Evolutionary conservation across 805 yeast genomes (phyloP).

Genomic region (Diddensiella transvaalensis): DNA sequence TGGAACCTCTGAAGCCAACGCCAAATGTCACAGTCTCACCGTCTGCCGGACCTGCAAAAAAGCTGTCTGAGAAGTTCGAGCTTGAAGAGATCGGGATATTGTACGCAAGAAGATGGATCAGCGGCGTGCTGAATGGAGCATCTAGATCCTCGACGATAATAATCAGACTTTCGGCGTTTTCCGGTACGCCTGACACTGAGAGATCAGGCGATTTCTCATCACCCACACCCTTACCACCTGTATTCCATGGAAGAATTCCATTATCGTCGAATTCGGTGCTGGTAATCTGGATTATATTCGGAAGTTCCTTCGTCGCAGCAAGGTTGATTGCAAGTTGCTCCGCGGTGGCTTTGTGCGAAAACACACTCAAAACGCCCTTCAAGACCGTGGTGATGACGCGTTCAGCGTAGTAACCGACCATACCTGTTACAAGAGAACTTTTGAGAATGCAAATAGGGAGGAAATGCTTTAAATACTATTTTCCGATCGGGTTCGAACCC

Average conservation of each 20-base stretch:
- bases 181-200: constrained; percentile 15
- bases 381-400: constrained; percentile 4
- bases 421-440: too few relatives aligned
- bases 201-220: constrained; percentile 17
- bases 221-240: constrained; percentile 17
- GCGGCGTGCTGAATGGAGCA: constrained; percentile 19
- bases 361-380: constrained; percentile 4
- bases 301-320: constrained; percentile 5
- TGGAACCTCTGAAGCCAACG: constrained; percentile 13
- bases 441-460: neutral
- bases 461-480: constrained; percentile 1
- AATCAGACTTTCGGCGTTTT: constrained; percentile 10
- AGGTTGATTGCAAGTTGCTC: constrained; percentile 7
- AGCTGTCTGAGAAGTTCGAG: constrained; percentile 6
- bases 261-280: constrained; percentile 18
- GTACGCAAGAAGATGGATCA: constrained; percentile 15
- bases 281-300: constrained; percentile 13
- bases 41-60: neutral
- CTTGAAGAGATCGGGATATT: constrained; percentile 8
- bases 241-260: constrained; percentile 18
- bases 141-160: constrained; percentile 20
- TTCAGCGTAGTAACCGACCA: neutral
- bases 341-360: constrained; percentile 9
- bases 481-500: too few relatives aligned
- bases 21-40: constrained; percentile 10